These are phyloP conservation scores for Eucalyptus sideroxylon DNA, from an alignment of 345 rosid genomes.

Conservation along the genomic window DNA sequence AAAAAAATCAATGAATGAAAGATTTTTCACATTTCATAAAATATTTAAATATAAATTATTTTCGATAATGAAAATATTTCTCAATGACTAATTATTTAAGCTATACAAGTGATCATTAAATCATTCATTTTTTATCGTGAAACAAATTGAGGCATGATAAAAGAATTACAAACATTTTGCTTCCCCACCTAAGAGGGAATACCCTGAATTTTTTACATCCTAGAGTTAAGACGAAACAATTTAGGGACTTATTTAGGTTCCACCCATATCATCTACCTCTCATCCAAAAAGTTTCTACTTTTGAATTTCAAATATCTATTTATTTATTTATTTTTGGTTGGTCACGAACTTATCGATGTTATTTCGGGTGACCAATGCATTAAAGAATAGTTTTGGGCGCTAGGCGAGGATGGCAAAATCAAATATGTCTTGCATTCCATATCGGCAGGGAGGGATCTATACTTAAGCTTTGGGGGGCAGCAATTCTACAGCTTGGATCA, in stretches of 20 bases:
- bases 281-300: no score
- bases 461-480: background rate
- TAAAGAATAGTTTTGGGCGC: background rate
- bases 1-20: background rate
- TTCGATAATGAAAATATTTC: background rate
- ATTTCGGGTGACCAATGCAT: background rate
- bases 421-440: background rate
- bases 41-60: background rate
- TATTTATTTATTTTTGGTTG: background rate
- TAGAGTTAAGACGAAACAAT: no score
- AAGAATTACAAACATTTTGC: background rate
- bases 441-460: background rate
- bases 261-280: background rate
- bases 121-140: background rate
- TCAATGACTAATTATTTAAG: background rate
- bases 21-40: background rate
- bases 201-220: background rate
- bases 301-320: background rate
- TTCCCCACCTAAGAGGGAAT: background rate
- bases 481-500: background rate
- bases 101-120: background rate
- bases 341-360: background rate
- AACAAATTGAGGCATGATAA: background rate
- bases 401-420: background rate
- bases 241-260: background rate